A percentile compares a stretch with the other conserved stretches of the same genome.
phyloP scores from a whole-genome alignment of 176 grass and related monocot genomes.

The Oryza punctata region DNA sequence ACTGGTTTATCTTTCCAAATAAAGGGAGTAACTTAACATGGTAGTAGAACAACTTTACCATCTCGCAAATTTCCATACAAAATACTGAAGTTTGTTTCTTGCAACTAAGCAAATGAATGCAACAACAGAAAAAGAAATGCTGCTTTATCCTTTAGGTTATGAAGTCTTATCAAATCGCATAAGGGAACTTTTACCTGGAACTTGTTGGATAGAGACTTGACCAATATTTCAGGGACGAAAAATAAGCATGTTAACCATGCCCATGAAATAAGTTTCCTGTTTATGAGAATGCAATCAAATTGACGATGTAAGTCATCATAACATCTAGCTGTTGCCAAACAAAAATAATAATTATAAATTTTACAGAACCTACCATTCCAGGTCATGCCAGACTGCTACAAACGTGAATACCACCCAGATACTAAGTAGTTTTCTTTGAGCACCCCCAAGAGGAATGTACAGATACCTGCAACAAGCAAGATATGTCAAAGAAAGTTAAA shows the following conservation, averaged over 20 bases:
- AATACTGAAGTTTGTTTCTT: conserved; percentile 1
- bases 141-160: not conserved
- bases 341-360: conserved; percentile 23
- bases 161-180: not conserved
- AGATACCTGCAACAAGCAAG: conserved; percentile 62
- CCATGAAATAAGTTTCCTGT: conserved; percentile 95
- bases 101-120: conserved; percentile 10
- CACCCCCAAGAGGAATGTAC: conserved; percentile 96
- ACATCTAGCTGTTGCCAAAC: not conserved
- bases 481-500: conserved; percentile 28
- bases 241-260: conserved; percentile 98
- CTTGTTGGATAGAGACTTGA: conserved; percentile 64
- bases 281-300: conserved; percentile 31
- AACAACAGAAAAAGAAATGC: conserved; percentile 9
- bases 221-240: conserved; percentile 84
- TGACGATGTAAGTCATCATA: conserved; percentile 3
- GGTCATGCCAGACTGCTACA: conserved; percentile 93
- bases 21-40: conserved; percentile 4
- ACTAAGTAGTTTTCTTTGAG: conserved; percentile 84
- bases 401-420: conserved; percentile 99
- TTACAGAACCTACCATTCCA: conserved; percentile 68
- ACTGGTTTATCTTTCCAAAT: not conserved
- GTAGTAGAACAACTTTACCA: not conserved
- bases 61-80: not conserved
- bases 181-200: conserved; percentile 62